Evolutionary conservation across 192 early-diverging fungal species (phyloP), one percentile per base, ranked within the genome.

Genomic region (Phycomyces nitens): DNA sequence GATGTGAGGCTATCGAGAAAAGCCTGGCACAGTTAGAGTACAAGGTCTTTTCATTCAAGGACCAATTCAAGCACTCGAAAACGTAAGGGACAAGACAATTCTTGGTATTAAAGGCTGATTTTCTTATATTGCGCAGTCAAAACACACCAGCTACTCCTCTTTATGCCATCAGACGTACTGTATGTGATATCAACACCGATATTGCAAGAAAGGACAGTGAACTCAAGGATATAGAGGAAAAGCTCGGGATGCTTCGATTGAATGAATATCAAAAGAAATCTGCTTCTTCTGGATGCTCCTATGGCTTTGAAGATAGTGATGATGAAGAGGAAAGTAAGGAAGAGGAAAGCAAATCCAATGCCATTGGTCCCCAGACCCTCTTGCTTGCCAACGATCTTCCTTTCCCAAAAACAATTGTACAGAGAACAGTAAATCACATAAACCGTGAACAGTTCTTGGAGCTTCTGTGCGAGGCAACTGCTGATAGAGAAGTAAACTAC

Each of bases 181-280:
- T 61, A 21, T 42, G 52, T 47, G 53, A 61, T 53, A 50, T 56
- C 15, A 41, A 69, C 7, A 69, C 23, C 34, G 58, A 61, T 20
- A 29, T 62, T n/a, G 26, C 27, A 22, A 16, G 12, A 6, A 60
- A 54, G 27, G 12, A 23, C 34, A 47, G 18, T 10, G 57, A 43
- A 8, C 10, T 61, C 16, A 42, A 61, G 18, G 42, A 69, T 34
- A 39, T 61, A 1, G 53, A 24, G 22, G 59, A 60, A 15, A 18
- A 56, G 20, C 39, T 61, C 12, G 60, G 29, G 2, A 20, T 34
- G 20, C 18, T 56, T n/a, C 50, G 39, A 16, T 11, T 60, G 9
- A 22, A 65, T 26, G 22, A 57, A 23, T 14, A 24, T 27, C 23
- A 42, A n/a, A 47, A 2, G 18, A 57, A 29, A 27, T 41, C 53